Evolutionary conservation across 2,329 filamentous ascomycete genomes (phyloP), one percentile per base, ranked within the genome.

Genomic region (Lecanicillium sp.): DNA sequence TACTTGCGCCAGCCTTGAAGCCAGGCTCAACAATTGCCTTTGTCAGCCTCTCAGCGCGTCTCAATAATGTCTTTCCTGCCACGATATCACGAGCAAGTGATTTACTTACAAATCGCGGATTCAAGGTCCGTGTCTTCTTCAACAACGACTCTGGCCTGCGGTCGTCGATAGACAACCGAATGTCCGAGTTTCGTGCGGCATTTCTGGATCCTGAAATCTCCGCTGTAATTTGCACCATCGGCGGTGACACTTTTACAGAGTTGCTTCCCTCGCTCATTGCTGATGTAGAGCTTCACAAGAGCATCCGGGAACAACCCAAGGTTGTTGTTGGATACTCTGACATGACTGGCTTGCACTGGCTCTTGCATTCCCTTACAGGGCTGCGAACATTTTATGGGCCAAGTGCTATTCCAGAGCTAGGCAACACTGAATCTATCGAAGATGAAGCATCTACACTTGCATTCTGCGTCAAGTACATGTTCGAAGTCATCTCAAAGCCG

Each of bases 331-430:
- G 64, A 2, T 64, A 55, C 40, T 64, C 60, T 2, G 64, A 67
- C 40, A 65, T 65, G 37, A 62, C 60, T 1, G 54, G 57, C 22
- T 40, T 67, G 27, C 64, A 67, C 48, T 67, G 64, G 64, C 58
- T 60, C 35, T 47, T 67, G 25, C 43, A 61, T 42, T 55, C 55
- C 1, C 18, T 52, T 9, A 52, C 59, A 1, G 64, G 64, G 1
- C 48, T 67, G 27, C 59, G 63, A 29, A 66, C 63, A 4, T 67
- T 67, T 37, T 67, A 67, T 47, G 64, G 64, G 0, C 64, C 64
- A 3, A 53, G 58, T 4, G 48, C 56, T 2, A 54, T 65, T 33
- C 50, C 60, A 2, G 63, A 67, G 43, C 59, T 67, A 0, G 60
- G 60, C 20, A 58, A 57, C 22, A 34, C 47, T 1, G 44, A 37